A percentile compares a stretch with the other conserved stretches of the same genome.
Conservation (phyloP, 2,329 filamentous ascomycete species). For the Epicoccum nigrum region DNA sequence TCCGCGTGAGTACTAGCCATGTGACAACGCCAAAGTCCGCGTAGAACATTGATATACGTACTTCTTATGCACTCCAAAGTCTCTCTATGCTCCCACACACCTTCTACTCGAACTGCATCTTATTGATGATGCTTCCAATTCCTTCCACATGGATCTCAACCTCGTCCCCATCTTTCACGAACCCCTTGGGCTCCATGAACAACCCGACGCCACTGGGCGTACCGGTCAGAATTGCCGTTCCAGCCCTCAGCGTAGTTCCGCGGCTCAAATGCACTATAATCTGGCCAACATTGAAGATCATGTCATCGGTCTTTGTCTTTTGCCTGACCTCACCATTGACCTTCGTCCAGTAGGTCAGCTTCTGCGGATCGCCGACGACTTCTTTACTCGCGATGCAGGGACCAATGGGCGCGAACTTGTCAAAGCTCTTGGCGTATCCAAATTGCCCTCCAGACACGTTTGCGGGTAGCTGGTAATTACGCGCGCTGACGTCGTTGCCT, state of each 20-base stretch:
- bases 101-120: slow-evolving; percentile 40
- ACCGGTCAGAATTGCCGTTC: slow-evolving; percentile 59
- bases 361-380: slow-evolving; percentile 43
- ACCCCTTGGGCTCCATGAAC: slow-evolving; percentile 48
- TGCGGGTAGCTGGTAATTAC: slow-evolving; percentile 56
- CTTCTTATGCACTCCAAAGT: not conserved
- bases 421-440: slow-evolving; percentile 53
- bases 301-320: slow-evolving; percentile 51
- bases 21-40: no score
- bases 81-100: not conserved
- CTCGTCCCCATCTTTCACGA: slow-evolving; percentile 44
- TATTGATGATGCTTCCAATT: slow-evolving; percentile 45
- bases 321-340: slow-evolving; percentile 56
- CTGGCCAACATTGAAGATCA: slow-evolving; percentile 54
- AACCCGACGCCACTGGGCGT: slow-evolving; percentile 52
- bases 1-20: no score
- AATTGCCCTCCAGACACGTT: slow-evolving; percentile 45
- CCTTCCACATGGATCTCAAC: slow-evolving; percentile 45
- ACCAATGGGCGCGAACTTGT: slow-evolving; percentile 54
- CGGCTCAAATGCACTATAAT: slow-evolving; percentile 54
- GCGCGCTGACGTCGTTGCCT: slow-evolving; percentile 68
- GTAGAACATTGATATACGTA: no score
- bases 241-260: slow-evolving; percentile 54
- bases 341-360: slow-evolving; percentile 45
- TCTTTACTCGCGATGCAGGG: slow-evolving; percentile 47